Conservation (phyloP, 78 protist species). For the Dictyostelium brefeldianum region DNA sequence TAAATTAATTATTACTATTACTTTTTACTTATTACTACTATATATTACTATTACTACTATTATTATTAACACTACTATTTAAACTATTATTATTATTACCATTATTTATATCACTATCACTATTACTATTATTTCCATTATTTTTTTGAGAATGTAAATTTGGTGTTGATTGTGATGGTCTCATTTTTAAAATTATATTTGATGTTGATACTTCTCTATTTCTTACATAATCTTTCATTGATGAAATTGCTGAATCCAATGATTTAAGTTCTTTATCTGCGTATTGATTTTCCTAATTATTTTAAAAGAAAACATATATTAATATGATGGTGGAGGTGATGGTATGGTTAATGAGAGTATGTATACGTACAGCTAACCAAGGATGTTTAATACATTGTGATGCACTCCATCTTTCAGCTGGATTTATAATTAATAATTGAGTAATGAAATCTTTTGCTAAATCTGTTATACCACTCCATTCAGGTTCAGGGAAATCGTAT, state of each 20-base stretch:
- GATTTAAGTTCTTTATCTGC: conserved; percentile 36
- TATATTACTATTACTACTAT: too few relatives aligned
- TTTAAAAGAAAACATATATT: too few relatives aligned
- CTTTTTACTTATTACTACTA: too few relatives aligned
- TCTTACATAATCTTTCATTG: conserved; percentile 73
- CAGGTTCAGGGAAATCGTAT: conserved; percentile 92
- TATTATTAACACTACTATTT: too few relatives aligned
- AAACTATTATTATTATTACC: neutral
- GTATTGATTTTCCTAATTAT: conserved; percentile 47
- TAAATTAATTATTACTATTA: too few relatives aligned
- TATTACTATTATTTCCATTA: neutral
- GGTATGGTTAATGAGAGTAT: too few relatives aligned
- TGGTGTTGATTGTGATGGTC: conserved; percentile 63
- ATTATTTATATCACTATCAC: neutral
- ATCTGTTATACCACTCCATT: conserved; percentile 88
- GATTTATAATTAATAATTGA: conserved; percentile 71
- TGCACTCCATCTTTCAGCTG: conserved; percentile 72
- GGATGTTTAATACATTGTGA: conserved; percentile 72
- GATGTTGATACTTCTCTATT: conserved; percentile 59
- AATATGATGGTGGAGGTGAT: too few relatives aligned
- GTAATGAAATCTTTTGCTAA: conserved; percentile 86
- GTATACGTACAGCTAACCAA: conserved; percentile 77
- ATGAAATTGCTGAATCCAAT: conserved; percentile 52
- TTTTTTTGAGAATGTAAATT: conserved; percentile 14
- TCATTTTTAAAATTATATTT: conserved; percentile 11